Evolutionary conservation across 305 asterid genomes (phyloP), one percentile per base, ranked within the genome.

Genomic region (Petunia hybrid): DNA sequence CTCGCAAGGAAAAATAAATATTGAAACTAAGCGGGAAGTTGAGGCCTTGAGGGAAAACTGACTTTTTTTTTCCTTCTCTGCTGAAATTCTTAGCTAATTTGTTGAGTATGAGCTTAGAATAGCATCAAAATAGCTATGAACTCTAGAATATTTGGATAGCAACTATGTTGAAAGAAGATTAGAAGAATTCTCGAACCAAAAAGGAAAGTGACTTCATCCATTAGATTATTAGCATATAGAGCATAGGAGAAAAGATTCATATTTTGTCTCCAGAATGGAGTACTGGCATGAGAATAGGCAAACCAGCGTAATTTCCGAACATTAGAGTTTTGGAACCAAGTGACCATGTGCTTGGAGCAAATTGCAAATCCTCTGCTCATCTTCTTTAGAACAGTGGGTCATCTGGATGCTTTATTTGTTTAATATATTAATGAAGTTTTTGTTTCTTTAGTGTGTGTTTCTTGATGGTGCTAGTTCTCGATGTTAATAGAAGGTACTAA

Each of bases 231-330:
- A 2, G 3, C 35, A 51, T 36, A 73, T 36, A 53, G 7, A 53
- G 48, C 36, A 51, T 13, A 74, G 48, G 3, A 14, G 78, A 13
- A 74, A 36, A 74, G 63, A 46, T 53, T 74, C 64, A 13, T 73
- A 53, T 74, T 36, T 74, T 74, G 36, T 53, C 38, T 74, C n/a
- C 78, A 36, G 48, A 53, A 74, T 74, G 64, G 78, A 36, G 2
- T 36, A 53, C 63, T 7, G 13, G 51, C 63, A 12, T 51, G 63
- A 51, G 35, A 73, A 73, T 73, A 14, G 51, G 39, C 43, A 35
- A 51, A 51, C 14, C 36, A 48, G 36, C 46, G 36, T 73, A 73
- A 51, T 36, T 35, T 73, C 57, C 63, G 3, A 3, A 51, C 46
- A 4, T 73, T 53, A 13, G 4, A 35, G 3, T 71, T 73, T 51